Evolutionary conservation across 2,329 filamentous ascomycete species (phyloP), one percentile per base, ranked within the genome.

Genomic region (Colletotrichum gigasporum): DNA sequence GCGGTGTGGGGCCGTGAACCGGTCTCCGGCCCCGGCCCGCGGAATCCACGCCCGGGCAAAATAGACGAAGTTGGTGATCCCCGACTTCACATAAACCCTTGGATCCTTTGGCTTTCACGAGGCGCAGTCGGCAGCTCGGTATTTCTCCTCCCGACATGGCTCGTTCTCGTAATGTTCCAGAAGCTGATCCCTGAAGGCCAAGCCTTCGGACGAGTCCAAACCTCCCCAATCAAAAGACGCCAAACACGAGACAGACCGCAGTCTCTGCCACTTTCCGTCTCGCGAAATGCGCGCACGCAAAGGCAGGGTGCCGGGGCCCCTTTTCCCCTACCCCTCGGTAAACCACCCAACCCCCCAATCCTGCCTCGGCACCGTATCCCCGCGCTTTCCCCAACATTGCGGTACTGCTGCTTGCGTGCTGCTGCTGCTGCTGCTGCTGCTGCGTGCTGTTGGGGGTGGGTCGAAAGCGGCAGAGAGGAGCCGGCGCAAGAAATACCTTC

Each of bases 221-320:
- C 5, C 2, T 20, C 30, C 39, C 61, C 55, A 63, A 63, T 60
- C 18, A 53, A 18, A 26, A 10, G 9, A 6, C 12, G n/a, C 32
- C 16, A 44, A 35, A 41, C 47, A n/a, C 55, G 47, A 63, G 41
- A 45, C 37, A 30, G 7, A 41, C 22, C n/a, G 37, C 18, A 26
- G 50, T 26, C 30, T 39, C 22, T 24, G 20, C 30, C 37, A n/a
- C 4, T 28, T 34, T 18, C 32, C 37, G n/a, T 42, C 41, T 41
- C 34, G 28, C 30, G 16, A 30, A n/a, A n/a, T n/a, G n/a, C n/a
- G n/a, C 18, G 30, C 50, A 30, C n/a, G 47, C 41, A 47, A 22
- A 60, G 55, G 41, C 61, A 53, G 26, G 41, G 61, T 47, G 61
- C 47, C 41, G 61, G 48, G 30, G 34, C 26, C 37, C 22, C 22